Conservation (phyloP, 176 grass and related monocot species). For the Cenchrus americanus region DNA sequence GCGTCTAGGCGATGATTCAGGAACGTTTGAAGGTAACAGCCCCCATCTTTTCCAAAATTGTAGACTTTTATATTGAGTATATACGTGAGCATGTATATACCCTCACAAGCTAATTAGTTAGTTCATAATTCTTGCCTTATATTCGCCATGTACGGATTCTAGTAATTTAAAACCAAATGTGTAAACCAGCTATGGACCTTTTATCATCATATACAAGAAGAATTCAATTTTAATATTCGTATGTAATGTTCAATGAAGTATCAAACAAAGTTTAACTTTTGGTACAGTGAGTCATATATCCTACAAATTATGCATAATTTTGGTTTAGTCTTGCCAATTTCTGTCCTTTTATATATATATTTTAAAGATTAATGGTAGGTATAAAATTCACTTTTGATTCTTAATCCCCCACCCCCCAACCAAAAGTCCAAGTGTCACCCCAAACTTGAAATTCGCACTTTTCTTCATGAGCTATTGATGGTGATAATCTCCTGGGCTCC, state of each 20-base stretch:
- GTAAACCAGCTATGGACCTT: neutral
- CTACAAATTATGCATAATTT: neutral
- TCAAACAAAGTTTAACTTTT: neutral
- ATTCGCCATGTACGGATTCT: too few species aligned
- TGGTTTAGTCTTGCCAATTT: neutral
- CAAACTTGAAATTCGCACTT: neutral
- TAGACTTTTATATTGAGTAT: neutral
- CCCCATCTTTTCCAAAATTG: neutral
- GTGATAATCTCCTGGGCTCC: neutral
- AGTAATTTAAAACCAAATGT: neutral
- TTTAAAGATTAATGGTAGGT: too few species aligned
- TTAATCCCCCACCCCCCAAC: too few species aligned
- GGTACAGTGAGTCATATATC: neutral
- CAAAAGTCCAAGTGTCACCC: neutral
- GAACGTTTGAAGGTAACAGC: neutral
- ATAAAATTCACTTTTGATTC: neutral
- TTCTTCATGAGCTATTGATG: neutral
- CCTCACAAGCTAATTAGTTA: too few species aligned
- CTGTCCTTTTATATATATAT: neutral
- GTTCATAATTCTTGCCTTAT: too few species aligned
- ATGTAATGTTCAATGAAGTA: neutral
- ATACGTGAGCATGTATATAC: neutral
- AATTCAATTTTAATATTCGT: too few species aligned
- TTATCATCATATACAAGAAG: neutral
- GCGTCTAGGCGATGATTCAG: constrained; percentile 2